A percentile compares a stretch with the other conserved stretches of the same genome.
These are phyloP conservation scores for Diospyros lotus DNA, from an alignment of 148 eudicot species.

Conservation along the genomic window DNA sequence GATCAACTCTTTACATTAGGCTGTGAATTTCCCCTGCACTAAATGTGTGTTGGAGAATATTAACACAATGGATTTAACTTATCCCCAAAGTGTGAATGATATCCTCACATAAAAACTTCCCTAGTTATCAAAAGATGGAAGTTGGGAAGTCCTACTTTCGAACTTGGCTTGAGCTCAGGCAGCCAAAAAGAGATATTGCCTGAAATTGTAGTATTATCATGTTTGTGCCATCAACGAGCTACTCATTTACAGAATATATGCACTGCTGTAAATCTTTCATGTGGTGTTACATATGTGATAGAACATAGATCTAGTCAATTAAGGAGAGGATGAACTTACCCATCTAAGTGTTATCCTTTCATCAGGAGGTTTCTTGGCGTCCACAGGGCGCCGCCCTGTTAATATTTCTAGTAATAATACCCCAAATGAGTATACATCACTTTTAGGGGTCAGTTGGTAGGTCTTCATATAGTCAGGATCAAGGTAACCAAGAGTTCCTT, in stretches of 20 bases:
- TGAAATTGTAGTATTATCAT: background rate
- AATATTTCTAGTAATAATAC: slow-evolving; percentile 72
- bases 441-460: slow-evolving; percentile 78
- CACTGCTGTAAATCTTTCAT: background rate
- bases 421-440: slow-evolving; percentile 96
- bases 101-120: no score
- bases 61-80: background rate
- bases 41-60: background rate
- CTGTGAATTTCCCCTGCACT: background rate
- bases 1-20: background rate
- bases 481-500: slow-evolving; percentile 95
- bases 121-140: no score
- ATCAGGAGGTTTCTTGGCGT: slow-evolving; percentile 51
- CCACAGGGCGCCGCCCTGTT: slow-evolving; percentile 94
- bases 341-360: slow-evolving; percentile 81
- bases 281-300: background rate
- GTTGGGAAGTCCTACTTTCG: no score
- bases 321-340: slow-evolving; percentile 45
- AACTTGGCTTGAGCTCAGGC: no score
- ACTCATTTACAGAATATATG: background rate
- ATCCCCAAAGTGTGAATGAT: background rate
- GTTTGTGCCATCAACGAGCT: background rate
- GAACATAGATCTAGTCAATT: background rate
- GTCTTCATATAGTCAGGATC: slow-evolving; percentile 99
- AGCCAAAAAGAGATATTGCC: no score